Conservation (phyloP, 2,329 filamentous ascomycete species). For the Aspergillus spinulosporus region DNA sequence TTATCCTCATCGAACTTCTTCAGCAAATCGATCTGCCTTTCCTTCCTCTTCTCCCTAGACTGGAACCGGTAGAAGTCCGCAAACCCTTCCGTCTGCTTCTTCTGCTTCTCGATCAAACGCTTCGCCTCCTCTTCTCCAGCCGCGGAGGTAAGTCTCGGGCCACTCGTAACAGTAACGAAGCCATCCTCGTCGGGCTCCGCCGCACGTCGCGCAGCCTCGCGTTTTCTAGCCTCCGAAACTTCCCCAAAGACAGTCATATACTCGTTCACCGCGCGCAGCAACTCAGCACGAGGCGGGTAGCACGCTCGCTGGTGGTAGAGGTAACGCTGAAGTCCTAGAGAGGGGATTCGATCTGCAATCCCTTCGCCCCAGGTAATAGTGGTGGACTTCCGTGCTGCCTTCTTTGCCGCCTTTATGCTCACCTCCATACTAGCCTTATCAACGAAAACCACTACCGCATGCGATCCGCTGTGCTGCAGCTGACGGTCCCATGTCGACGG, state of each 20-base stretch:
- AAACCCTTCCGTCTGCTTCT: conserved; percentile 64
- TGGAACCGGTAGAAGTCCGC: conserved; percentile 85
- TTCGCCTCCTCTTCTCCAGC: conserved; percentile 71
- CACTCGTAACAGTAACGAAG: conserved; percentile 86
- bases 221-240: conserved; percentile 65
- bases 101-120: conserved; percentile 57
- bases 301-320: conserved; percentile 69
- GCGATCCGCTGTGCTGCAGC: conserved; percentile 71
- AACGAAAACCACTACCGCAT: conserved; percentile 78
- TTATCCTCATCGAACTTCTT: conserved; percentile 75
- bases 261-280: conserved; percentile 76
- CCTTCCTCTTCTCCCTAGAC: conserved; percentile 75
- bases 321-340: conserved; percentile 55
- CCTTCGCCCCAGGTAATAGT: conserved; percentile 69
- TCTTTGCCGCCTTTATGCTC: conserved; percentile 73
- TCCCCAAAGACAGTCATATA: conserved; percentile 79
- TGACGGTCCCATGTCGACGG: conserved; percentile 72
- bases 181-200: conserved; percentile 91
- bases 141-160: conserved; percentile 69
- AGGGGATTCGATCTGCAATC: conserved; percentile 56
- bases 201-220: conserved; percentile 62
- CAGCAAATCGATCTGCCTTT: conserved; percentile 67
- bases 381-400: conserved; percentile 52
- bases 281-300: conserved; percentile 65
- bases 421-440: conserved; percentile 76